phyloP scores from a whole-genome alignment of 164 flowering plant species.

The Magnolia changhungtana region DNA sequence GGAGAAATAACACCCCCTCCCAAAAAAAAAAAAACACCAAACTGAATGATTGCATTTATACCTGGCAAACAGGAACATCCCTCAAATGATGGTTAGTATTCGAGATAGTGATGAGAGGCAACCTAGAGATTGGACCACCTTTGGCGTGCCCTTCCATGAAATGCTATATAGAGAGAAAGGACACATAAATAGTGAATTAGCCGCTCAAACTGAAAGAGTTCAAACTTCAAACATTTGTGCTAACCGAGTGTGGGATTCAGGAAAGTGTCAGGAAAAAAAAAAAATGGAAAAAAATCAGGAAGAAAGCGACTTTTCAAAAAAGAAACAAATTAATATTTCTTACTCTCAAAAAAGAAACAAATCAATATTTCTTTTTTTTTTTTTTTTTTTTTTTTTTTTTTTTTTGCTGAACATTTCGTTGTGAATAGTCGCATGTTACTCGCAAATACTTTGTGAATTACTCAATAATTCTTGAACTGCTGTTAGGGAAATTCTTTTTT shows the following conservation, averaged over 20 bases:
- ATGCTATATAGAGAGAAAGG: constrained; percentile 49
- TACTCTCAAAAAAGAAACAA: no score
- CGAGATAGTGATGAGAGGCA: constrained; percentile 76
- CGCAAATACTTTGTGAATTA: no score
- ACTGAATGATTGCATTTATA: constrained; percentile 14
- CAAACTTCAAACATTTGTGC: background rate
- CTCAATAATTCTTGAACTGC: no score
- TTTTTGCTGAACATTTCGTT: no score
- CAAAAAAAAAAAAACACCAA: background rate
- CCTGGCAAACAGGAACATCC: constrained; percentile 92
- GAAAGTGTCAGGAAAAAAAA: background rate
- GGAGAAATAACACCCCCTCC: background rate
- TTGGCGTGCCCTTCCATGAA: constrained; percentile 98
- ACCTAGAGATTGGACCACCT: constrained; percentile 80
- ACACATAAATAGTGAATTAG: constrained; percentile 8
- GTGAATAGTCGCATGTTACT: no score
- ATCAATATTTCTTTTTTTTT: no score
- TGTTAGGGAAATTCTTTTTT: no score
- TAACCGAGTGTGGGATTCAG: background rate
- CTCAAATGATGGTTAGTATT: constrained; percentile 65
- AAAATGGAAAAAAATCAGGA: no score
- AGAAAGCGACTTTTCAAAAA: no score
- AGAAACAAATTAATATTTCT: no score
- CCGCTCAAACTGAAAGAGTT: background rate
- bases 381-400: no score